Evolutionary conservation across 805 yeast species (phyloP).

Genomic region (Spathaspora gorwiae): DNA sequence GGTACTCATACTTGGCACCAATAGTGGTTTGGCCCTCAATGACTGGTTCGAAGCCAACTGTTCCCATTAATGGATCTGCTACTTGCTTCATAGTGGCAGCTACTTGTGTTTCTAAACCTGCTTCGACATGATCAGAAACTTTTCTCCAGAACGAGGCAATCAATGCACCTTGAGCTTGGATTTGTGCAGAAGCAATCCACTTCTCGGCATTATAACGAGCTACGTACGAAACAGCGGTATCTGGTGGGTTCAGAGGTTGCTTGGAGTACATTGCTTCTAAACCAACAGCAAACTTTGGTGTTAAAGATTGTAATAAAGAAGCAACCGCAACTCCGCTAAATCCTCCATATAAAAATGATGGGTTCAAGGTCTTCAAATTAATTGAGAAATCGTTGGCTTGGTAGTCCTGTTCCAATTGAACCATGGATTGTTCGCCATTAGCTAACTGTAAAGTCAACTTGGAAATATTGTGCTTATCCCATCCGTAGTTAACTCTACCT

Average conservation of each 20-base stretch:
- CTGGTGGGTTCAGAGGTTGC: conserved; percentile 73
- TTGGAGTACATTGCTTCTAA: conserved; percentile 86
- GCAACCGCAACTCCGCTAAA: conserved; percentile 88
- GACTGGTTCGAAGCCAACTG: conserved; percentile 75
- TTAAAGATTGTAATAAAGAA: conserved; percentile 82
- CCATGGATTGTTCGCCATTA: conserved; percentile 85
- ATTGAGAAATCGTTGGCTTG: conserved; percentile 85
- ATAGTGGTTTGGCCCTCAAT: conserved; percentile 89
- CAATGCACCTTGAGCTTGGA: conserved; percentile 88
- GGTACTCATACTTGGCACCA: conserved; percentile 97
- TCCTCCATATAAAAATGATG: conserved; percentile 61
- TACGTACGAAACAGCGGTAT: conserved; percentile 83
- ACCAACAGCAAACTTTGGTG: conserved; percentile 82
- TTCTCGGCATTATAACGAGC: conserved; percentile 83
- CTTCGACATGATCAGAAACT: conserved; percentile 89
- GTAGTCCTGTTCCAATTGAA: conserved; percentile 93
- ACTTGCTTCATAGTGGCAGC: conserved; percentile 73
- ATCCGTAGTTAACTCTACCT: conserved; percentile 88
- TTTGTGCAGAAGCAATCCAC: conserved; percentile 92
- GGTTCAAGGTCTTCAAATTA: conserved; percentile 88
- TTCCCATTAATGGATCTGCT: conserved; percentile 69
- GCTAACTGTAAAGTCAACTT: conserved; percentile 87
- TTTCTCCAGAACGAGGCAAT: conserved; percentile 91
- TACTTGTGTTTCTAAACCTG: conserved; percentile 84
- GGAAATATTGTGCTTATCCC: conserved; percentile 74